phyloP scores from a whole-genome alignment of 1,139 yeast genomes.

The Saccharomyces pastorianus region DNA sequence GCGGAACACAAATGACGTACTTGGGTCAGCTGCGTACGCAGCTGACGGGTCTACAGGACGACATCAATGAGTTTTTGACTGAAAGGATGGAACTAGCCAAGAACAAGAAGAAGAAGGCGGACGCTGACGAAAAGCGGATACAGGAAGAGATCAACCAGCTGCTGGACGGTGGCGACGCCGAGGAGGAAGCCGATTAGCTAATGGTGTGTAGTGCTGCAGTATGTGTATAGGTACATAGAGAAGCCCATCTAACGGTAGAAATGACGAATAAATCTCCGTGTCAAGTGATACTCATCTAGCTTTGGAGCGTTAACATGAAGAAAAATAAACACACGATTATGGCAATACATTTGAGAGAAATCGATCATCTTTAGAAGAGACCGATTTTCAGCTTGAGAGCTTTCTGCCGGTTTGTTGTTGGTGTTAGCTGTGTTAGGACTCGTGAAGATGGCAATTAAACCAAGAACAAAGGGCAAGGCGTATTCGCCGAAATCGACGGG shows the following conservation, averaged over 20 bases:
- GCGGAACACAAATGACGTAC: conserved; percentile 27
- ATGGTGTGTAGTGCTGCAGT: not conserved
- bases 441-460: conserved; percentile 11
- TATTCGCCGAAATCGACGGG: not conserved
- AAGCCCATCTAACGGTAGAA: not conserved
- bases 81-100: conserved; percentile 41
- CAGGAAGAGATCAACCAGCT: conserved; percentile 38
- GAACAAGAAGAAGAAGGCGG: conserved; percentile 24
- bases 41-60: conserved; percentile 63
- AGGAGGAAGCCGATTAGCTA: conserved; percentile 27
- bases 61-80: conserved; percentile 61
- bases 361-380: not conserved
- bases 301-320: not conserved
- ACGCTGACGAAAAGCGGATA: conserved; percentile 20
- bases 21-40: conserved; percentile 56
- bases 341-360: not conserved
- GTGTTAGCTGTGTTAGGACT: conserved; percentile 7
- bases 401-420: conserved; percentile 5
- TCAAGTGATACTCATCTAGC: not conserved
- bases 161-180: conserved; percentile 55
- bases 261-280: not conserved
- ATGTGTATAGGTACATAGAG: not conserved
- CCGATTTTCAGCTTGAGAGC: not conserved
- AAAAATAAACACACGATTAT: not conserved
- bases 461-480: conserved; percentile 11